Percentiles rank a stretch among this genome's conserved stretches.
phyloP scores from a whole-genome alignment of 495 filamentous ascomycete species.

The Endocarpon pusillum region DNA sequence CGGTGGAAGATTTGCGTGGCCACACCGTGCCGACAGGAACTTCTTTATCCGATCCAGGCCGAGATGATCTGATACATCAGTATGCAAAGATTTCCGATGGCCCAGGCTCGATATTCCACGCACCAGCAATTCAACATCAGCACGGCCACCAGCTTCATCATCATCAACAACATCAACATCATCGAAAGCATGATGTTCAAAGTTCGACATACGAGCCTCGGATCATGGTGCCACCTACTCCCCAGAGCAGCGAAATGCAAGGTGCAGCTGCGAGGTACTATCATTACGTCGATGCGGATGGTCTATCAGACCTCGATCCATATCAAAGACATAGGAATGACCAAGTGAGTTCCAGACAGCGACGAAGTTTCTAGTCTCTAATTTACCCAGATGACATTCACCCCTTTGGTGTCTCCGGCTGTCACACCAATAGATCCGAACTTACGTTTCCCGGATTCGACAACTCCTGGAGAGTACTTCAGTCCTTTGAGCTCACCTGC shows the following conservation, averaged over 20 bases:
- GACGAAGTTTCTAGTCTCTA: slow-evolving; percentile 19
- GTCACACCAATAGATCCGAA: slow-evolving; percentile 81
- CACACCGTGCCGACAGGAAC: too few relatives aligned
- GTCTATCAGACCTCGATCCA: slow-evolving; percentile 39
- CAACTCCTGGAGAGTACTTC: slow-evolving; percentile 76
- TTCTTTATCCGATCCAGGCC: slow-evolving; percentile 17
- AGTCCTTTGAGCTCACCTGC: slow-evolving; percentile 88
- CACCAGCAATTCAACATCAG: slow-evolving; percentile 6
- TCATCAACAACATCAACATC: slow-evolving; percentile 33
- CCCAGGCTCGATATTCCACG: slow-evolving; percentile 14
- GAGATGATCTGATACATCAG: slow-evolving; percentile 13
- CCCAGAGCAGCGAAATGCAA: slow-evolving; percentile 81
- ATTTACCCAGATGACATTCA: slow-evolving; percentile 58
- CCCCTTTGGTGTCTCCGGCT: slow-evolving; percentile 83
- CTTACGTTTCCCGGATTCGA: slow-evolving; percentile 66
- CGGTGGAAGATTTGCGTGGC: too few relatives aligned
- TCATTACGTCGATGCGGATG: slow-evolving; percentile 40
- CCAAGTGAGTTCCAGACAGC: slow-evolving; percentile 65
- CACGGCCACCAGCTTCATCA: slow-evolving; percentile 13
- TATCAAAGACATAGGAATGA: slow-evolving; percentile 31
- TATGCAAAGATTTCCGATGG: slow-evolving; percentile 13
- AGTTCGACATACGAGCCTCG: slow-evolving; percentile 29
- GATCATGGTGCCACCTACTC: slow-evolving; percentile 71
- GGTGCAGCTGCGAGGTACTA: slow-evolving; percentile 47
- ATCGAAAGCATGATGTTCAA: slow-evolving; percentile 33